Percentiles rank a stretch among this genome's conserved stretches.
Conservation (phyloP, 1,139 yeast species). For the Magnusiomyces suaveolens region DNA sequence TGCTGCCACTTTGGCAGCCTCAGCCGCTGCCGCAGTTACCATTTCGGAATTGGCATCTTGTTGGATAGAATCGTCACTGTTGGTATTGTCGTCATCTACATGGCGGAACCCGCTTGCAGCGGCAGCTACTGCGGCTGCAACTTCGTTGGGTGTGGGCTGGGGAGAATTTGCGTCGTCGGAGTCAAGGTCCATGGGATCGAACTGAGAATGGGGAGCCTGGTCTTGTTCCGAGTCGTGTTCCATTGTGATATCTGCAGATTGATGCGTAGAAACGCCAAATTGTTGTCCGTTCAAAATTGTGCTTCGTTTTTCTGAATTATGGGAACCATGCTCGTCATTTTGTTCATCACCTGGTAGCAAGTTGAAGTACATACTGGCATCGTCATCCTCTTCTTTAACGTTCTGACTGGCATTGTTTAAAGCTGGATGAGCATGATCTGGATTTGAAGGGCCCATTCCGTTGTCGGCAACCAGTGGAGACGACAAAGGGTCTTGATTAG, state of each 20-base stretch:
- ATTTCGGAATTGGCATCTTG: slow-evolving; percentile 1
- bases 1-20: slow-evolving; percentile 2
- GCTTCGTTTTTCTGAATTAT: neutral
- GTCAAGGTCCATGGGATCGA: neutral
- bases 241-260: neutral
- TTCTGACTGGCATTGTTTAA: neutral
- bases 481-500: neutral
- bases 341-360: neutral
- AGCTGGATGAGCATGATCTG: neutral
- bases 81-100: neutral
- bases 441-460: neutral
- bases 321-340: neutral
- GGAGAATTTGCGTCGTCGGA: neutral
- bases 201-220: neutral
- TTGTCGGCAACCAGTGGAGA: neutral
- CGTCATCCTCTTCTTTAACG: slow-evolving; percentile 1
- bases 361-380: slow-evolving; percentile 3
- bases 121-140: slow-evolving; percentile 9
- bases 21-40: slow-evolving; percentile 3
- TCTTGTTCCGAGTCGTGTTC: neutral
- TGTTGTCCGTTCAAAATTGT: neutral
- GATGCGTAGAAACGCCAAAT: neutral
- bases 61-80: neutral
- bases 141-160: slow-evolving; percentile 1
- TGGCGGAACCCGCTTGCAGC: slow-evolving; percentile 8